Percentiles rank a stretch among this genome's conserved stretches.
phyloP scores from a whole-genome alignment of 1,139 yeast genomes.

The Meyerozyma carpophila region DNA sequence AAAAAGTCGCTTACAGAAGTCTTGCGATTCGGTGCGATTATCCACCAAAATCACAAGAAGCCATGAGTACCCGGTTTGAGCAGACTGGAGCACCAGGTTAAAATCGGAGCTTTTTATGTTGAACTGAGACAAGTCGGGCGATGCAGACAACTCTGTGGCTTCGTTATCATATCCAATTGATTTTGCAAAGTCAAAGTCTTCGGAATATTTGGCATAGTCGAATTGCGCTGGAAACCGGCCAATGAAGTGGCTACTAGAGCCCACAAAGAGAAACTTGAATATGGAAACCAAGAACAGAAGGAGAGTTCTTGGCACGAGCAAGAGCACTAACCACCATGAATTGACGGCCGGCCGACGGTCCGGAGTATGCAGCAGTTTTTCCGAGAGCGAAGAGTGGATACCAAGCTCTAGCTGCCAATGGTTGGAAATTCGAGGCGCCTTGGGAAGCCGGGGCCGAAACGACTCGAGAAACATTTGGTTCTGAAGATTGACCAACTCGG shows the following conservation, averaged over 20 bases:
- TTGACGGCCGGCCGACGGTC: slow-evolving; percentile 9
- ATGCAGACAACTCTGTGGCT: background rate
- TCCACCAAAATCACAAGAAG: slow-evolving; percentile 38
- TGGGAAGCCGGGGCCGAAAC: slow-evolving; percentile 36
- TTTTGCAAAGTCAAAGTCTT: slow-evolving; percentile 4
- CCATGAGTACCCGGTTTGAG: slow-evolving; percentile 42
- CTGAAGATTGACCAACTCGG: slow-evolving; percentile 21
- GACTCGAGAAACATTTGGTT: slow-evolving; percentile 29
- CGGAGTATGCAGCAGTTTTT: slow-evolving; percentile 7
- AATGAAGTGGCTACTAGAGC: slow-evolving; percentile 9
- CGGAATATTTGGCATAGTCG: slow-evolving; percentile 11
- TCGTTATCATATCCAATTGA: background rate
- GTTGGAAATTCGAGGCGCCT: slow-evolving; percentile 35
- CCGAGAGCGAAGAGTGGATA: slow-evolving; percentile 33
- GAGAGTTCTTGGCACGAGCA: slow-evolving; percentile 42
- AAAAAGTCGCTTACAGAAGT: slow-evolving; percentile 25
- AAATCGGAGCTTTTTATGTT: slow-evolving; percentile 23
- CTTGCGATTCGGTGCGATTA: slow-evolving; percentile 21
- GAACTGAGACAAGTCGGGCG: slow-evolving; percentile 12
- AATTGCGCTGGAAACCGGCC: slow-evolving; percentile 10
- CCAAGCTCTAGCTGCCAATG: slow-evolving; percentile 44
- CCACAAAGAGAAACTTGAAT: slow-evolving; percentile 25
- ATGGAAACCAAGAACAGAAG: slow-evolving; percentile 30
- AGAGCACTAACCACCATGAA: slow-evolving; percentile 38
- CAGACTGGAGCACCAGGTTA: slow-evolving; percentile 37